Base-by-base conservation (phyloP, 805 yeast species). In the Schizosaccharomyces pombe region DNA sequence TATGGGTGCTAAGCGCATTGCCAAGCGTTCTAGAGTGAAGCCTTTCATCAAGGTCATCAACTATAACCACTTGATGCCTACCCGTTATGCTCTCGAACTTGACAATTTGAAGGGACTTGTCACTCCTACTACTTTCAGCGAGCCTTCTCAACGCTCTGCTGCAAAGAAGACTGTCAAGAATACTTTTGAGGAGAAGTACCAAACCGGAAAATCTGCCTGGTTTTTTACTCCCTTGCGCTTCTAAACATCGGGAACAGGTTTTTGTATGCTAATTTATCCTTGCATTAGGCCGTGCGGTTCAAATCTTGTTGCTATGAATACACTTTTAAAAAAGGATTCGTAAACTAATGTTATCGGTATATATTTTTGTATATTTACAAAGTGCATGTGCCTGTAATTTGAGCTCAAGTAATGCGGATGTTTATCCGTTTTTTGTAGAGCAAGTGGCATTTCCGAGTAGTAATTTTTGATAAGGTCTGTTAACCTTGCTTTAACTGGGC, bases 51-150 rank as follows among this genome's bases (percentile, higher is more conserved):
- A 89, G 80, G 86, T 84, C 70, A 79, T 91, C 72, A 91, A 91
- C 95, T 91, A 87, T 94, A 86, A 86, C 86, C 98, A 91, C 75
- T 78, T 91, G 74, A 82, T 91, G 89, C 98, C 98, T 78, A 91
- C 98, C 70, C 87, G 98, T 79, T 91, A 91, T 84, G 79, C 94
- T 60, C 80, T 91, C 69, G 97, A 91, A 72, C 91, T 89, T 68
- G 97, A 91, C 73, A 75, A 85, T 64, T 82, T 91, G 80, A 91
- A 91, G 80, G 68, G 82, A 68, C 82, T 79, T 66, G 83, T 91
- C 68, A 75, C 95, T 67, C 76, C 89, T 66, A 98, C 89, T 72
- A 78, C 97, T 68, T 82, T 91, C 73, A 78, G 77, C 70, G 96
- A 91, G 79, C 95, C 97, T 74, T 77, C 96, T 63, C 95, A 87